Evolutionary conservation across 306 rosid genomes (phyloP).

Genomic region (Dicorynia guianensis): DNA sequence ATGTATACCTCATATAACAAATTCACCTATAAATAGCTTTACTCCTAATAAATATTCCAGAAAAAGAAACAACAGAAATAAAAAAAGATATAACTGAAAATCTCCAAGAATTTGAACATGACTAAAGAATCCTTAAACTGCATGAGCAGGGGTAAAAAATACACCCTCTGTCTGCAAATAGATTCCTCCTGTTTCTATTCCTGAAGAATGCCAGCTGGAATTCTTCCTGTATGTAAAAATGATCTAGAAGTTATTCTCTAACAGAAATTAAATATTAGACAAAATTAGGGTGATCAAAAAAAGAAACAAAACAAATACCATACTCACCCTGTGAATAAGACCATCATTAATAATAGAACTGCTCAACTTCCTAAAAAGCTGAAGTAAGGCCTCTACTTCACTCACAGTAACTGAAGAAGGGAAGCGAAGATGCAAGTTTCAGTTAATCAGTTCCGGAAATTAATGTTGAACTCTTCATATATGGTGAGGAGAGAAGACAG

Average conservation of each 20-base stretch:
- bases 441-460: slow-evolving; percentile 10
- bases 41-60: not conserved
- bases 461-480: not conserved
- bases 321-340: slow-evolving; percentile 80
- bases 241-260: slow-evolving; percentile 5
- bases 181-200: slow-evolving; percentile 66
- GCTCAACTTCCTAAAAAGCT: slow-evolving; percentile 83
- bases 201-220: slow-evolving; percentile 88
- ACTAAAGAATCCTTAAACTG: slow-evolving; percentile 8
- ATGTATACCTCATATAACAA: too few species aligned
- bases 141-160: slow-evolving; percentile 21
- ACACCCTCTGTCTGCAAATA: slow-evolving; percentile 86
- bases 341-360: slow-evolving; percentile 81
- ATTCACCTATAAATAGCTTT: too few species aligned
- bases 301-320: not conserved
- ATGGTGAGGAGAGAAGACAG: not conserved
- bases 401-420: slow-evolving; percentile 66
- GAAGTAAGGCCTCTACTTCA: slow-evolving; percentile 83
- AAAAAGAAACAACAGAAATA: slow-evolving; percentile 10
- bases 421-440: slow-evolving; percentile 1
- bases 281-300: slow-evolving; percentile 14
- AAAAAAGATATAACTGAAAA: not conserved
- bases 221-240: slow-evolving; percentile 72
- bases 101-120: not conserved
- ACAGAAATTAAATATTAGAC: slow-evolving; percentile 8